Base-by-base conservation (phyloP, 805 yeast genomes). In the Cyberlindnera mississippiensis region DNA sequence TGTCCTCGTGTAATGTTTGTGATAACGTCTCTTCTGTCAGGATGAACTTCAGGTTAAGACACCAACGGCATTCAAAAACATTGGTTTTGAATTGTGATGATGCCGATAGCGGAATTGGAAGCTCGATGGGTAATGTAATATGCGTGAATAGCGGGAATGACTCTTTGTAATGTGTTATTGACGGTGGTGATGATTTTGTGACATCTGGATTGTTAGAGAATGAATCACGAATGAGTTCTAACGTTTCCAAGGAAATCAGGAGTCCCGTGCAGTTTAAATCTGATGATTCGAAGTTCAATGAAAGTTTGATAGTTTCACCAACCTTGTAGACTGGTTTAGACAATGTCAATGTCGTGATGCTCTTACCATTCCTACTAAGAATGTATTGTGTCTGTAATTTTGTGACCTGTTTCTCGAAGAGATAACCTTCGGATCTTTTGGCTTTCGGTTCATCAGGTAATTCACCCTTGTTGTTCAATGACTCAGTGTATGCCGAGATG, bases 281-380 rank as follows among this genome's bases (percentile, higher is more conserved):
- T 16, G 32, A 18, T n/a, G 42, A 33, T 4, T 40, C 19, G 71
- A 66, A 46, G 61, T 68, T 32, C 69, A 52, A 15, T 51, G 43
- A 46, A 16, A 74, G 46, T 16, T 67, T 64, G 8, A 79, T 61
- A 14, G 67, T 66, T 33, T 75, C 80, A 2, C 78, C 73, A 4
- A 68, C 59, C 15, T 72, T 64, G 45, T 66, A 72, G 30, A 65
- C 62, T 2, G 67, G 59, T 44, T 67, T 69, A 7, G 74, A 65
- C 20, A 72, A 57, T 1, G 53, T 42, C 15, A 73, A 35, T 14
- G 59, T 63, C 0, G 77, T 71, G 8, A 77, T 62, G 11, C 61
- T 52, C 33, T 62, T 55, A 8, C 71, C 66, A 40, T 69, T 62
- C 40, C 71, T 59, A 31, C 70, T 69, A 7, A 78, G 69, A 13